phyloP scores from a whole-genome alignment of 352 stramenopile genomes.

The Globisporangium perplexum region DNA sequence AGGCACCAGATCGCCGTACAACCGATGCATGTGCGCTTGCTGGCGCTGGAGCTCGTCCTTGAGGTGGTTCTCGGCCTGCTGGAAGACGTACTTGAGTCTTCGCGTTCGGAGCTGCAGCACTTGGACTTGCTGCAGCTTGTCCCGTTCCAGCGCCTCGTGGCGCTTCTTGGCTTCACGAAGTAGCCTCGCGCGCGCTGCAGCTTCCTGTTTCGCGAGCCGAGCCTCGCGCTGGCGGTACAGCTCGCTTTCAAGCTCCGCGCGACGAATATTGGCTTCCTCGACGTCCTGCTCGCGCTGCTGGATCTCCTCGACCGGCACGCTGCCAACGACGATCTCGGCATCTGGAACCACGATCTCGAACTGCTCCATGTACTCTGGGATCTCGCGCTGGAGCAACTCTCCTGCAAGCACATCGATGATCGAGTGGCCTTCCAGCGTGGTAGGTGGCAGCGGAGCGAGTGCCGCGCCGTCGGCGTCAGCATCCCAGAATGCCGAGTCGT shows the following conservation, averaged over 20 bases:
- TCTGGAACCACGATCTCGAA: constrained; percentile 69
- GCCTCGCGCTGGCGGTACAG: constrained; percentile 43
- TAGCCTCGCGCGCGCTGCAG: constrained; percentile 23
- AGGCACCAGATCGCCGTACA: constrained; percentile 48
- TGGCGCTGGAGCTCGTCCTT: constrained; percentile 47
- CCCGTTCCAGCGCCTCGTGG: constrained; percentile 30
- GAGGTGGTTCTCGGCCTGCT: constrained; percentile 61
- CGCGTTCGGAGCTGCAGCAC: constrained; percentile 36
- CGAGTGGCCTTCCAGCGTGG: constrained; percentile 20
- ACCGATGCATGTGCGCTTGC: constrained; percentile 50
- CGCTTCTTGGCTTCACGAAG: constrained; percentile 30
- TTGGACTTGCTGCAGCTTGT: constrained; percentile 43
- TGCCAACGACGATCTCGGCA: constrained; percentile 50
- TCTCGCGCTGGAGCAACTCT: constrained; percentile 30
- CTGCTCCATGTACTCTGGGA: constrained; percentile 55
- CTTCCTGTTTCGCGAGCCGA: constrained; percentile 39
- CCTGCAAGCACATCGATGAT: constrained; percentile 47
- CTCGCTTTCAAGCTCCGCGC: constrained; percentile 42
- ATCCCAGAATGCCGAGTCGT: constrained; percentile 36
- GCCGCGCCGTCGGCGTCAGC: constrained; percentile 10
- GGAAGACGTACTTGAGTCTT: constrained; percentile 62
- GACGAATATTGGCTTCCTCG: constrained; percentile 42
- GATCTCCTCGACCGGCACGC: constrained; percentile 54
- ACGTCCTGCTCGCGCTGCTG: constrained; percentile 56
- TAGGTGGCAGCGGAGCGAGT: neutral